Conservation (phyloP, 345 rosid genomes). For the Eucalyptus globulus region DNA sequence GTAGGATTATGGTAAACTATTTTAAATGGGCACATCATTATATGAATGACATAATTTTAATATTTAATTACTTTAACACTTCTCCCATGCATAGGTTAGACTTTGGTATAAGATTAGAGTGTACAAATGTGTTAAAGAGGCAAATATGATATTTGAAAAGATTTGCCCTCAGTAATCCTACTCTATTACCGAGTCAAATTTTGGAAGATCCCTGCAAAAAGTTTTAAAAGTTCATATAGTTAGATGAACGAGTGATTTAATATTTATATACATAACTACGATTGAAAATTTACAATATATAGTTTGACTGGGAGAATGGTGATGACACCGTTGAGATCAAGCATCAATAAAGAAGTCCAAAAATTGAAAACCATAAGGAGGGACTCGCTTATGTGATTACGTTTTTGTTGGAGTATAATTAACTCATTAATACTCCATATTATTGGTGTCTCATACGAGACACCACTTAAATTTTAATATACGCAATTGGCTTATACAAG, state of each 20-base stretch:
- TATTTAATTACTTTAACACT: background rate
- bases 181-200: background rate
- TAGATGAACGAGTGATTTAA: background rate
- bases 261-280: rapidly evolving
- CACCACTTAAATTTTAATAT: background rate
- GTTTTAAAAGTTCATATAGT: background rate
- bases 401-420: background rate
- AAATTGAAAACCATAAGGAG: background rate
- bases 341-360: background rate
- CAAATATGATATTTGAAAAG: background rate
- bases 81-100: background rate
- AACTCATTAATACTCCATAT: background rate
- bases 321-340: background rate
- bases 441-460: background rate
- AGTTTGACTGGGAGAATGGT: background rate
- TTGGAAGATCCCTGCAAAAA: background rate
- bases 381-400: background rate
- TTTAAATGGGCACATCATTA: background rate
- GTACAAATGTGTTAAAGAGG: background rate
- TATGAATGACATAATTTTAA: background rate
- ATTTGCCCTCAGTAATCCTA: background rate
- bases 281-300: background rate
- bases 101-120: background rate
- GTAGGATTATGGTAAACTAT: background rate
- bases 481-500: background rate